phyloP scores from a whole-genome alignment of 768 basidiomycete genomes.

The Artomyces pyxidatus region DNA sequence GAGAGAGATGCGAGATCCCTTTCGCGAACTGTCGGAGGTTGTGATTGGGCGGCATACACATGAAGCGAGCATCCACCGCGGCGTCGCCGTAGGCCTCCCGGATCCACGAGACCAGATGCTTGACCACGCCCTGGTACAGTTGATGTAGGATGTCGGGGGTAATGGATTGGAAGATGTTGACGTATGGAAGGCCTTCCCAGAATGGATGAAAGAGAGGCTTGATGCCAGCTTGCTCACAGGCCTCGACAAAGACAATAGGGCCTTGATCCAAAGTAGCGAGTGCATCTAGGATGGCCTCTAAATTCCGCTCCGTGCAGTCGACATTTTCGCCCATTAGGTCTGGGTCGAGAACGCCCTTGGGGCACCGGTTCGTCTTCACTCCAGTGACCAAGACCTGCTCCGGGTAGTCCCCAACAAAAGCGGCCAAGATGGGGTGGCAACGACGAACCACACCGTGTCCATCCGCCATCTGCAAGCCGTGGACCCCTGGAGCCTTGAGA shows the following conservation, averaged over 20 bases:
- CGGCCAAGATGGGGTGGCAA: constrained; percentile 19
- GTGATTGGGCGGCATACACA: constrained; percentile 17
- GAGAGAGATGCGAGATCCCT: constrained; percentile 16
- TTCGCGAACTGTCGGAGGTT: constrained; percentile 16
- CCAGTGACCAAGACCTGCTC: constrained; percentile 20
- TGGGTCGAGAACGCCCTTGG: constrained; percentile 8
- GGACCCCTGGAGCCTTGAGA: background rate
- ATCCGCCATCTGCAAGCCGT: constrained; percentile 12
- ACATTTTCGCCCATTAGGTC: constrained; percentile 6
- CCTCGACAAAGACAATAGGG: background rate
- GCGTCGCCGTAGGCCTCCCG: constrained; percentile 1
- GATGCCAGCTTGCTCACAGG: constrained; percentile 13
- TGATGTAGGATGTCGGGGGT: constrained; percentile 25
- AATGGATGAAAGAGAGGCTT: constrained; percentile 19
- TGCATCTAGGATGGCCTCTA: background rate
- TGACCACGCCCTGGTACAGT: constrained; percentile 22
- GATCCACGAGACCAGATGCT: constrained; percentile 21
- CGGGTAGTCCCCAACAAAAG: constrained; percentile 18
- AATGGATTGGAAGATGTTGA: constrained; percentile 19
- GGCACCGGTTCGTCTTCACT: constrained; percentile 16
- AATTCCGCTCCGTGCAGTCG: background rate
- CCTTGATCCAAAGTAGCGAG: background rate
- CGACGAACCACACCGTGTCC: constrained; percentile 17
- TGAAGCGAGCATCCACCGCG: constrained; percentile 17
- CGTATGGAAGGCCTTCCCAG: constrained; percentile 20